Conservation (phyloP, 495 filamentous ascomycete genomes). For the Talaromyces wortmannii region DNA sequence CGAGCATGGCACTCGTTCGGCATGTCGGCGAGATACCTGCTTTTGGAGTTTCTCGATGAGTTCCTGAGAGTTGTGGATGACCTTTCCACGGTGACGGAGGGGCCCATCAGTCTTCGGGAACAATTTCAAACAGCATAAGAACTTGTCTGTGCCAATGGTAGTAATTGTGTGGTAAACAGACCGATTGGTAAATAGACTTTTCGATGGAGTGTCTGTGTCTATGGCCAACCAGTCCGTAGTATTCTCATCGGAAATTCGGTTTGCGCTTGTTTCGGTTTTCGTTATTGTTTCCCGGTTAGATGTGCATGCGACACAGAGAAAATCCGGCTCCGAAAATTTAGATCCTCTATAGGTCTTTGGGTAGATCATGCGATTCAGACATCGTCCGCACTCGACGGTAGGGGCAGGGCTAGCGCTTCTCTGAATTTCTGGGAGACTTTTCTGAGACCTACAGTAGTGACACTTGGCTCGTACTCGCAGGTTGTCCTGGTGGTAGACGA, state of each 20-base stretch:
- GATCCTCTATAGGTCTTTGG: conserved; percentile 26
- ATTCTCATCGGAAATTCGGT: conserved; percentile 24
- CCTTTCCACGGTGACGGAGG: conserved; percentile 27
- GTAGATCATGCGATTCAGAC: conserved; percentile 35
- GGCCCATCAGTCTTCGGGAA: conserved; percentile 15
- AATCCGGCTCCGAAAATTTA: conserved; percentile 13
- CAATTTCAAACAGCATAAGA: conserved; percentile 23
- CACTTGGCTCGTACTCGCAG: conserved; percentile 36
- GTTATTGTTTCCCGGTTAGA: conserved; percentile 19
- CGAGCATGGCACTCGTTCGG: too few relatives aligned
- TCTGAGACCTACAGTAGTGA: conserved; percentile 29
- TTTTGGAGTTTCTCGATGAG: conserved; percentile 21
- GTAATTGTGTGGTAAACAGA: conserved; percentile 31
- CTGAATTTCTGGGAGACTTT: not conserved
- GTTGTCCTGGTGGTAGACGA: conserved; percentile 28
- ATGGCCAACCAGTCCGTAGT: conserved; percentile 26
- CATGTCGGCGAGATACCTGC: conserved; percentile 19
- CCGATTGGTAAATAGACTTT: conserved; percentile 23
- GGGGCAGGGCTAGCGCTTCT: not conserved
- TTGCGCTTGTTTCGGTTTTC: conserved; percentile 20
- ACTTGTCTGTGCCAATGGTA: conserved; percentile 14
- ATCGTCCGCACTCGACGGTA: conserved; percentile 28
- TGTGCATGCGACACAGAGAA: conserved; percentile 28
- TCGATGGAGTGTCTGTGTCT: conserved; percentile 19
- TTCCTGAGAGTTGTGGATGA: conserved; percentile 24